Conservation (phyloP, 1,139 yeast species). For the Protomyces inundatus region DNA sequence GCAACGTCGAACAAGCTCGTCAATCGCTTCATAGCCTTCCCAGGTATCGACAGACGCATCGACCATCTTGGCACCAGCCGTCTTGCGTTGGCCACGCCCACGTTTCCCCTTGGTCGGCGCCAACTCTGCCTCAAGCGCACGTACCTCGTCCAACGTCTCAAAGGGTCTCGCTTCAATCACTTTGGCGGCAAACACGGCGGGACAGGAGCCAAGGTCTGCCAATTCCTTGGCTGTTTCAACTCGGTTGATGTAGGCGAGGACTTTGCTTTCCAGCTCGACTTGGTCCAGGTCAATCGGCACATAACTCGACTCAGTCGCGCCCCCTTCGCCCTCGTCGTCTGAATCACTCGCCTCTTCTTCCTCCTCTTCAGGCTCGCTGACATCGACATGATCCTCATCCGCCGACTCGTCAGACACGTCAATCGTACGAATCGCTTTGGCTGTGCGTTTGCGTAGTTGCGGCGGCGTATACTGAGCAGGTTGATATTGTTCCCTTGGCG, state of each 20-base stretch:
- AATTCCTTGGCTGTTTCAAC: constrained; percentile 65
- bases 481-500: background rate
- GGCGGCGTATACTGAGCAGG: constrained; percentile 16
- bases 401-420: constrained; percentile 21
- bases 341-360: constrained; percentile 1
- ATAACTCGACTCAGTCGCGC: constrained; percentile 24
- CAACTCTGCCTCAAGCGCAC: constrained; percentile 46
- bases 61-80: constrained; percentile 68
- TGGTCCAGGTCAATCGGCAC: constrained; percentile 33
- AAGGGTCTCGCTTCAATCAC: constrained; percentile 66
- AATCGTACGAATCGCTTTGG: constrained; percentile 9
- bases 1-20: constrained; percentile 78
- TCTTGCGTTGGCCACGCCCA: constrained; percentile 40
- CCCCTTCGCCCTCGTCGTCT: constrained; percentile 28
- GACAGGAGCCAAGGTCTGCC: constrained; percentile 69
- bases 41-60: constrained; percentile 51
- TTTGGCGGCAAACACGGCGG: constrained; percentile 59
- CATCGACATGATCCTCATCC: constrained; percentile 9
- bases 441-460: constrained; percentile 13
- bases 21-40: constrained; percentile 90
- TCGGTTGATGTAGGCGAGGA: constrained; percentile 70
- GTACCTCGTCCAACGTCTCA: constrained; percentile 50
- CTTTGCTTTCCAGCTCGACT: constrained; percentile 55
- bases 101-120: constrained; percentile 35
- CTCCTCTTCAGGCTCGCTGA: constrained; percentile 3